phyloP scores from a whole-genome alignment of 208 protist species.

The Wallacemonas collosoma region DNA sequence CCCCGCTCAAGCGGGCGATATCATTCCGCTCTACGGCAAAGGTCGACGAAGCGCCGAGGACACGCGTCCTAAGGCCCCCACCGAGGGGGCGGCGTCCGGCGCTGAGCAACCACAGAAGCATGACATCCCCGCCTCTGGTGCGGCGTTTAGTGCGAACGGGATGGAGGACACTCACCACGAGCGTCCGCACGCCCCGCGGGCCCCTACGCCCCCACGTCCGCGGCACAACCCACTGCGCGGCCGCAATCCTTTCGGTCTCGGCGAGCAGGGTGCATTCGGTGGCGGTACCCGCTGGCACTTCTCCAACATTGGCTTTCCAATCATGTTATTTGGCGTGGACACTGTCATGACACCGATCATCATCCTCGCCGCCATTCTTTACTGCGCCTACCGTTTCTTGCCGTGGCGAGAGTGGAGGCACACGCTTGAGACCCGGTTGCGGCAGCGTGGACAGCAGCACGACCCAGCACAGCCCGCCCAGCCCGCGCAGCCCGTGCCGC shows the following conservation, averaged over 20 bases:
- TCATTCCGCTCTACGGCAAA: constrained; percentile 84
- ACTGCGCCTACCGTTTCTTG: constrained; percentile 44
- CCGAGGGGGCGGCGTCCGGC: not conserved
- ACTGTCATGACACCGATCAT: constrained; percentile 29
- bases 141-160: not conserved
- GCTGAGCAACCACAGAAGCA: not conserved
- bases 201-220: constrained; percentile 41
- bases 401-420: constrained; percentile 47
- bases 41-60: constrained; percentile 20
- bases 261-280: not conserved
- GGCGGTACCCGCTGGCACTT: not conserved
- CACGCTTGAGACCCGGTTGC: not conserved
- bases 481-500: not conserved
- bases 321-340: constrained; percentile 49
- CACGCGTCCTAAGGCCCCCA: not conserved
- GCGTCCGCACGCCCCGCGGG: constrained; percentile 49
- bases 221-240: not conserved
- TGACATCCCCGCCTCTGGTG: not conserved
- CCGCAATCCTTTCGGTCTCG: not conserved
- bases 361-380: constrained; percentile 35
- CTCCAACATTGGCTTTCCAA: constrained; percentile 21
- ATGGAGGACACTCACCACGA: constrained; percentile 25
- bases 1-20: constrained; percentile 50
- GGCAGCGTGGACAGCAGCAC: not conserved
- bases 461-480: not conserved